Evolutionary conservation across 192 early-diverging fungal genomes (phyloP), one percentile per base, ranked within the genome.

Genomic region (Phycomyces blakesleeanus): DNA sequence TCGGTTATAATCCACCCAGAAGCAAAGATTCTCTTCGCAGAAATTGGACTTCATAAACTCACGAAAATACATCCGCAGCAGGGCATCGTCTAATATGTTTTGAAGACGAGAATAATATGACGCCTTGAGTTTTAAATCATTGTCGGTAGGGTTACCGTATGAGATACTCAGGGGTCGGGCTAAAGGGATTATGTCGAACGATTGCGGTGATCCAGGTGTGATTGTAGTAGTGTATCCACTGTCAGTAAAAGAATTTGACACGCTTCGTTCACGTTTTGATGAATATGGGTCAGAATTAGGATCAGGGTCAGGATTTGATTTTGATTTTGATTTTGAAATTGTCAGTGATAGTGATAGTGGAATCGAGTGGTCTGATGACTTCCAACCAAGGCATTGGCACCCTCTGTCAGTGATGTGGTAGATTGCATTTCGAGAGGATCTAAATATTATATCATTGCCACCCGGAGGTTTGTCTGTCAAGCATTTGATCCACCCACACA

Each of bases 11-110:
- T 91, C 86, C 1, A 80, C 56, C 71, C 79, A 83, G 39, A 91
- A 91, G 11, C 80, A 72, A 25, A 86, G 66, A 56, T 91, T 91
- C 51, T 91, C 89, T 54, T 87, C 82, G 60, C 86, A 89, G 52
- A 83, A 83, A 55, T 86, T 86, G 20, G 80, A 70, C 20, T 79
- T 77, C 16, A 86, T 71, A 64, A 84, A 88, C 26, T 75, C 78
- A 47, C 80, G 78, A 69, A 89, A 88, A 14, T 81, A 59, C 20
- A 72, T 69, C 18, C 82, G 72, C 6, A 89, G 60, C 0, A 67
- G 58, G 0, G 72, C 52, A 57, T 81, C 82, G 18, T 75, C 71
- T 2, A 91, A 60, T 40, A 91, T 89, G 9, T 71, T 67, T 50
- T 77, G 76, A 15, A 91, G 76, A 9, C 81, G 74, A 14, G 77